phyloP scores from a whole-genome alignment of 1,284 basidiomycete genomes.

The Sphaerobolus stellatus region DNA sequence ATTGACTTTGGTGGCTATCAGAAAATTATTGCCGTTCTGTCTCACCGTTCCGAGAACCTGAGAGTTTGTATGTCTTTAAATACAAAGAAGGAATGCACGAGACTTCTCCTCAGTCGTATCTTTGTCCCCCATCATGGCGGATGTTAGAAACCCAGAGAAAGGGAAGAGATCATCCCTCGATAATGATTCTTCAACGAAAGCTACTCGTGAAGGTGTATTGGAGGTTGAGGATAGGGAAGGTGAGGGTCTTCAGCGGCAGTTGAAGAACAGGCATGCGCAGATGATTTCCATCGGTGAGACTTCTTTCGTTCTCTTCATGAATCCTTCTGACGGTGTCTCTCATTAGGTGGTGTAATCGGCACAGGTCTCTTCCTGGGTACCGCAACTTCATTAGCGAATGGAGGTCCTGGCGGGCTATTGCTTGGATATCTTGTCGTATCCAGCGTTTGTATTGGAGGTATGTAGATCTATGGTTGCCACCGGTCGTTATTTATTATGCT shows the following conservation, averaged over 20 bases:
- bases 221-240: not conserved
- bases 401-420: constrained; percentile 33
- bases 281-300: constrained; percentile 12
- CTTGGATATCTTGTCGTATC: constrained; percentile 6
- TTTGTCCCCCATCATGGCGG: too few species aligned
- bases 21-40: too few species aligned
- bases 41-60: too few species aligned
- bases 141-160: too few species aligned
- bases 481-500: not conserved
- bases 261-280: constrained; percentile 13
- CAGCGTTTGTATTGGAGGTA: constrained; percentile 8
- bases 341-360: constrained; percentile 12
- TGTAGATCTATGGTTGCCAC: not conserved
- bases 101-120: too few species aligned
- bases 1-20: too few species aligned
- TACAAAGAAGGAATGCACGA: too few species aligned
- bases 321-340: not conserved
- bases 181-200: not conserved
- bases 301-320: not conserved
- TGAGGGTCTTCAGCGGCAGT: constrained; percentile 4
- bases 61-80: too few species aligned
- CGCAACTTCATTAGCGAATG: constrained; percentile 51
- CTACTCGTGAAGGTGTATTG: not conserved
- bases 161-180: too few species aligned
- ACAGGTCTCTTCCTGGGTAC: constrained; percentile 67